Conservation (phyloP, 768 basidiomycete species). For the Suillus hirtellus region DNA sequence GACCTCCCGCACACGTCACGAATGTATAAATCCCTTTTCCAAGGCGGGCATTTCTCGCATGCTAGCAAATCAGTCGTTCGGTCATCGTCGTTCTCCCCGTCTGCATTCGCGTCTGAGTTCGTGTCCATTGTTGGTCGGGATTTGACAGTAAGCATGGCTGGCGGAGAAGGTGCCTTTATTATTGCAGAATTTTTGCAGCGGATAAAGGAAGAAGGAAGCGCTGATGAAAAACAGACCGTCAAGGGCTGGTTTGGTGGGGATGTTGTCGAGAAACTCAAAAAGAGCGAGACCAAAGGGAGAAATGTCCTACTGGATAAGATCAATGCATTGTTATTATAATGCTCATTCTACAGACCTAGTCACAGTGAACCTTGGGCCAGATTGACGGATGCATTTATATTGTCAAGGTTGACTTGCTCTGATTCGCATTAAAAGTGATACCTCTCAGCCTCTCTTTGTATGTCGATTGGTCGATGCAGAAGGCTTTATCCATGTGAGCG, state of each 20-base stretch:
- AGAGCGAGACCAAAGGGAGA: slow-evolving; percentile 66
- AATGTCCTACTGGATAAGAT: slow-evolving; percentile 66
- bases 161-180: slow-evolving; percentile 69
- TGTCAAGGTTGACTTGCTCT: not conserved
- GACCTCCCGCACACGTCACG: slow-evolving; percentile 83
- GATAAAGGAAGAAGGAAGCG: slow-evolving; percentile 42
- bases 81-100: slow-evolving; percentile 55
- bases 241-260: slow-evolving; percentile 59
- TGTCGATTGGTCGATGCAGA: not conserved
- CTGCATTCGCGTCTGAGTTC: slow-evolving; percentile 60
- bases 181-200: slow-evolving; percentile 72
- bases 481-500: not conserved
- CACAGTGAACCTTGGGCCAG: not conserved
- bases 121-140: slow-evolving; percentile 54
- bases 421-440: not conserved
- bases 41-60: slow-evolving; percentile 87
- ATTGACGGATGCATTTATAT: not conserved
- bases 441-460: not conserved
- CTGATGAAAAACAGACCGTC: slow-evolving; percentile 43
- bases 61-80: slow-evolving; percentile 53
- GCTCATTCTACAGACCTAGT: not conserved
- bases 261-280: slow-evolving; percentile 48
- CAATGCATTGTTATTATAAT: slow-evolving; percentile 29
- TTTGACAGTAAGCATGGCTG: slow-evolving; percentile 53
- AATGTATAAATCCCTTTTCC: slow-evolving; percentile 85